phyloP scores from a whole-genome alignment of 2,329 filamentous ascomycete species.

The Thielaviopsis euricoi region DNA sequence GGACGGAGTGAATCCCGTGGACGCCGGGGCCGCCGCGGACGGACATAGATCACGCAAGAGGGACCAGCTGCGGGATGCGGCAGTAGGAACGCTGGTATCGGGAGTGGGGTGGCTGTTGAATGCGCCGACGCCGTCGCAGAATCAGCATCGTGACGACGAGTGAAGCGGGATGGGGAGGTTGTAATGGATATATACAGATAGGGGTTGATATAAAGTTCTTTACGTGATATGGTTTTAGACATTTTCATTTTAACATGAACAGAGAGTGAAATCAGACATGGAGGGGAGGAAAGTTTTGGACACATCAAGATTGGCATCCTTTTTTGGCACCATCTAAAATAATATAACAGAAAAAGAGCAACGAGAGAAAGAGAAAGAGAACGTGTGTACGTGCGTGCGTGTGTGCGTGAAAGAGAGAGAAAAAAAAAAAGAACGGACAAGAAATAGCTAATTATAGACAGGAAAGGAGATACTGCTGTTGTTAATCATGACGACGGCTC shows the following conservation, averaged over 20 bases:
- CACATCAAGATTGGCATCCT: too few relatives aligned
- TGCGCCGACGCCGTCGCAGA: slow-evolving; percentile 9
- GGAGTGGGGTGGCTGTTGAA: slow-evolving; percentile 49
- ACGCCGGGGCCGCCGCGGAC: slow-evolving; percentile 12
- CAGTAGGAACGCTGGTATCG: slow-evolving; percentile 49
- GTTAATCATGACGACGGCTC: slow-evolving; percentile 40
- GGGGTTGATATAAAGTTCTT: too few relatives aligned
- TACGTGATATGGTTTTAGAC: too few relatives aligned
- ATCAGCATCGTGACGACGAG: not conserved
- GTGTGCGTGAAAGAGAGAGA: too few relatives aligned
- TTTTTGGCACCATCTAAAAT: not conserved
- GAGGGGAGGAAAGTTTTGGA: too few relatives aligned
- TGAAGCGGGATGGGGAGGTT: too few relatives aligned
- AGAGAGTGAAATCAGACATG: too few relatives aligned
- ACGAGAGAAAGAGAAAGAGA: too few relatives aligned
- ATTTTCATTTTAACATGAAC: too few relatives aligned
- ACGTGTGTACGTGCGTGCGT: too few relatives aligned
- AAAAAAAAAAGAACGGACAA: slow-evolving; percentile 17
- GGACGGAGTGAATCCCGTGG: slow-evolving; percentile 5
- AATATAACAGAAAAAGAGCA: slow-evolving; percentile 14
- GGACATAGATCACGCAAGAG: slow-evolving; percentile 37
- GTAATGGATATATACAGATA: not conserved
- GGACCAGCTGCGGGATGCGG: slow-evolving; percentile 52
- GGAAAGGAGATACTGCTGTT: not conserved
- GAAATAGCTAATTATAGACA: slow-evolving; percentile 11